Conservation (phyloP, 225 moss, liverwort and hornwort species). For the Thuidium tamariscinum region DNA sequence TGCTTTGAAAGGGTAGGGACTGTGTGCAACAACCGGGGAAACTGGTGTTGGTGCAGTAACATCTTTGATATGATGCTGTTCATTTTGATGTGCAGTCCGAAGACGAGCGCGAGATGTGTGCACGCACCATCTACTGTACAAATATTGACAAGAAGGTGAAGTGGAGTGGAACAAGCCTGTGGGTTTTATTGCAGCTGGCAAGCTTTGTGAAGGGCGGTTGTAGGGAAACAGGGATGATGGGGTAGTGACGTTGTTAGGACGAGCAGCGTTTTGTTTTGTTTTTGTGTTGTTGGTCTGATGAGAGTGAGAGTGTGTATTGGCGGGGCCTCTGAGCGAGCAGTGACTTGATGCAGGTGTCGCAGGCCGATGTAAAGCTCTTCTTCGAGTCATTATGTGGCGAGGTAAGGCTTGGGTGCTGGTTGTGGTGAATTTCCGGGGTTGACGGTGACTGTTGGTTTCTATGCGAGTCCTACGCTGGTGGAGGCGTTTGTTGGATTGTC, state of each 20-base stretch:
- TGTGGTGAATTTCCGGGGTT: not conserved
- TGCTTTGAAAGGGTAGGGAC: not conserved
- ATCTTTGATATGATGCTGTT: not conserved
- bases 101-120: constrained; percentile 98
- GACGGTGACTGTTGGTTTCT: not conserved
- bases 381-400: constrained; percentile 95
- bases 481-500: not conserved
- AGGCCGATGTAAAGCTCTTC: constrained; percentile 98
- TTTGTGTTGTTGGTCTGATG: not conserved
- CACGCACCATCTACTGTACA: constrained; percentile 96
- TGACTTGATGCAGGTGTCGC: constrained; percentile 92
- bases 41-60: not conserved
- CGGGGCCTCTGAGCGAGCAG: constrained; percentile 42
- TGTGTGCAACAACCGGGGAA: not conserved
- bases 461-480: not conserved
- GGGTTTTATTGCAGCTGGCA: not conserved
- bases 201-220: no score
- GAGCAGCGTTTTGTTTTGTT: not conserved
- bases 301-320: not conserved
- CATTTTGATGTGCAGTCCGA: constrained; percentile 52
- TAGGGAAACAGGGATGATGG: not conserved
- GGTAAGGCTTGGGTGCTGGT: not conserved
- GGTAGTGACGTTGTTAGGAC: not conserved
- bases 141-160: constrained; percentile 99
- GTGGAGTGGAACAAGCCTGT: constrained; percentile 42